Evolutionary conservation across 169 alveolate species (phyloP), one percentile per base, ranked within the genome.

Genomic region (Prorocentrum cordatum): DNA sequence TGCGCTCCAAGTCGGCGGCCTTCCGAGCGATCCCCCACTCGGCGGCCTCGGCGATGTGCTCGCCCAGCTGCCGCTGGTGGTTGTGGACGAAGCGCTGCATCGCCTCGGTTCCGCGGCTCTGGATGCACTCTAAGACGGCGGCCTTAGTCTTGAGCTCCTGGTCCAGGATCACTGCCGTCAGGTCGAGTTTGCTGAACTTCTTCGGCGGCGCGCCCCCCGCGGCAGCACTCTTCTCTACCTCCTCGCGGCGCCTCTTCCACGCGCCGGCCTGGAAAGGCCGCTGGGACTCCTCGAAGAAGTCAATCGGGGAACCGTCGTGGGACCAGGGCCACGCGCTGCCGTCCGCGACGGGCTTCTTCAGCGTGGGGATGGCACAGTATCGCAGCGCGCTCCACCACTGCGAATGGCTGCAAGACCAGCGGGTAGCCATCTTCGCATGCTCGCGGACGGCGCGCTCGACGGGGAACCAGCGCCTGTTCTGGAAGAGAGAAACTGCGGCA

Each of bases 351-450:
- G 83, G 83, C 45, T 50, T 73, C 32, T 35, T 0, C 1, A 5
- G 18, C 31, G 54, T 73, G 27, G 85, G 39, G 4, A 50, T 32
- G 35, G 12, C 27, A 4, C 85, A 68, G 18, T 73, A 73, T 12
- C 85, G 62, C 29, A 73, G 71, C 0, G 85, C 85, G 27, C 59
- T 32, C 85, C 85, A 73, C 14, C 47, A 73, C 32, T 54, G 71
- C 36, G 68, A 33, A 66, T 73, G 85, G 35, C 14, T 22, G 58
- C 32, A 9, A 24, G 85, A 47, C 36, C 27, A 73, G 9, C 33
- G 85, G 24, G 54, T 26, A 0, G 70, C 85, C 24, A 73, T 20
- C 3, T 9, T 24, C 50, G 31, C 58, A 3, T 70, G 2, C 14
- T 22, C 20, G 33, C 71, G 70, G 24, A 73, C 22, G 2, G 85